Percentiles rank a stretch among this genome's conserved stretches.
Conservation (phyloP, 1,139 yeast genomes). For the Saccharomycopsis phalli region DNA sequence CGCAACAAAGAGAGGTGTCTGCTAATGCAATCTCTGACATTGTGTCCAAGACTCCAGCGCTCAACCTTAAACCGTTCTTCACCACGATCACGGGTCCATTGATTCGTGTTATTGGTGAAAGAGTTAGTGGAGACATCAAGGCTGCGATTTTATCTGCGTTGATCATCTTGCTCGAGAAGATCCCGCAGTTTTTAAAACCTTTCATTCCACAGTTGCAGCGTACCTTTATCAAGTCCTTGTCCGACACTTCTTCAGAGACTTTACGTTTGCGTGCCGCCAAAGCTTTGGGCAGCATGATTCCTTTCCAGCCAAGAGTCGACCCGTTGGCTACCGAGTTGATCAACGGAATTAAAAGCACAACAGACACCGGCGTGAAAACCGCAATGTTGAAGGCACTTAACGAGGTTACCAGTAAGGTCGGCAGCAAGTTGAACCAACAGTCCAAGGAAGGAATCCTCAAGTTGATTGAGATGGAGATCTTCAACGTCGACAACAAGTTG, state of each 20-base stretch:
- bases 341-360: conserved; percentile 56
- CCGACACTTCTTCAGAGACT: conserved; percentile 65
- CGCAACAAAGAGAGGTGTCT: conserved; percentile 75
- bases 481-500: conserved; percentile 45
- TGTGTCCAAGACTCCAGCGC: conserved; percentile 78
- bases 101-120: conserved; percentile 96
- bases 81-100: conserved; percentile 95
- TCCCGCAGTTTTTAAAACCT: conserved; percentile 88
- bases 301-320: conserved; percentile 88
- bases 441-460: conserved; percentile 63
- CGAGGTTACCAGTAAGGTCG: conserved; percentile 77
- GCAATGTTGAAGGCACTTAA: conserved; percentile 82
- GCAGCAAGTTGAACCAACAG: conserved; percentile 62
- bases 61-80: conserved; percentile 74
- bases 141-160: conserved; percentile 84
- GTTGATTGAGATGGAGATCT: conserved; percentile 68
- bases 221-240: conserved; percentile 86
- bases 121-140: conserved; percentile 83
- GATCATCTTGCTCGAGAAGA: conserved; percentile 65
- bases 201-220: conserved; percentile 96
- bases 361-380: conserved; percentile 61
- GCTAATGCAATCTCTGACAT: conserved; percentile 88
- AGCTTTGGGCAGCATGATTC: conserved; percentile 81
- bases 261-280: conserved; percentile 81
- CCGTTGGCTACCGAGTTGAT: conserved; percentile 82